Percentiles rank a stretch among this genome's conserved stretches.
These are phyloP conservation scores for Pestalotiopsis sp. DNA, from an alignment of 2,329 filamentous ascomycete species.

Conservation along the genomic window DNA sequence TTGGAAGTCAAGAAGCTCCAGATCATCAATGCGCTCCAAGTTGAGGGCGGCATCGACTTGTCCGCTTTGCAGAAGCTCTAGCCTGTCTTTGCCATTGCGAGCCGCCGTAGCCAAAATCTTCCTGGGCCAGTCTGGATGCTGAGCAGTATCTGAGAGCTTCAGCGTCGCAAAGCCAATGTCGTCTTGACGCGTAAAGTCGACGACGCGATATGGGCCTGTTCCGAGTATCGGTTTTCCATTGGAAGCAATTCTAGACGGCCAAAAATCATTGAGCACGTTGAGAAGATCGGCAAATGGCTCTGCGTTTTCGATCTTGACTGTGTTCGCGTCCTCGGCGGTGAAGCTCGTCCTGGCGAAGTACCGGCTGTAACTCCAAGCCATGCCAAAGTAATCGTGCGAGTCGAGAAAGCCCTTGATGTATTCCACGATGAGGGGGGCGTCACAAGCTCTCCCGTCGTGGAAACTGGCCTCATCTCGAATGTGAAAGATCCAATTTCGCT, in stretches of 20 bases:
- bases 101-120: too few species aligned
- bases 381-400: constrained; percentile 10
- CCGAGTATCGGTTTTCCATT: constrained; percentile 7
- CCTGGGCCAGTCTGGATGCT: too few species aligned
- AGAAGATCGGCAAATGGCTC: constrained; percentile 8
- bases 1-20: neutral
- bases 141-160: neutral
- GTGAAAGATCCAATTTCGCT: neutral
- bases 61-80: too few species aligned
- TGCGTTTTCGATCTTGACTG: constrained; percentile 1
- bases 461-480: constrained; percentile 4
- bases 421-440: neutral
- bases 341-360: constrained; percentile 1
- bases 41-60: constrained; percentile 6
- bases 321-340: neutral
- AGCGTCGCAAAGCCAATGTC: neutral
- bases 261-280: constrained; percentile 8
- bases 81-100: too few species aligned
- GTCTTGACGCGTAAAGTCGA: neutral
- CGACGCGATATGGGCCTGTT: constrained; percentile 7
- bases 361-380: constrained; percentile 12
- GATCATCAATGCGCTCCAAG: constrained; percentile 2
- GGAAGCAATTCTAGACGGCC: neutral
- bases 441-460: constrained; percentile 5
- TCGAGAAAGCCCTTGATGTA: constrained; percentile 4